These are phyloP conservation scores for Lathyrus tuberosus DNA, from an alignment of 306 rosid genomes.

Conservation along the genomic window DNA sequence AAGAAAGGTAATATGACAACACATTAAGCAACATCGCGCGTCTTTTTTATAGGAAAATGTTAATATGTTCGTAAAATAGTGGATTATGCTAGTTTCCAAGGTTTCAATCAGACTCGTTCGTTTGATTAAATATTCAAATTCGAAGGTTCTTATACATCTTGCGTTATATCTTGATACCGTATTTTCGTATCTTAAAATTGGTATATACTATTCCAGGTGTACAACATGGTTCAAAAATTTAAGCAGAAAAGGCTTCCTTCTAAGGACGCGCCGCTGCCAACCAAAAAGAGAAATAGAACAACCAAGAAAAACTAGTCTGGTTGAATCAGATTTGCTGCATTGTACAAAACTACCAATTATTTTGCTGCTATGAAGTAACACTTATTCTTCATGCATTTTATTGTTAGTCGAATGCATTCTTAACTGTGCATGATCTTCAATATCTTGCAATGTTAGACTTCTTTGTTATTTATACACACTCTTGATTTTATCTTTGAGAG, in stretches of 20 bases:
- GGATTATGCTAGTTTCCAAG: background rate
- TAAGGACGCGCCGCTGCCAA: conserved; percentile 12
- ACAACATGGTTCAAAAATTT: conserved; percentile 71
- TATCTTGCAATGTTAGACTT: background rate
- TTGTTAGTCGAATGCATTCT: background rate
- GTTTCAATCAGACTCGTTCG: background rate
- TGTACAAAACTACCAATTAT: background rate
- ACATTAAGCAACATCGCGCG: background rate
- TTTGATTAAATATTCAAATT: conserved; percentile 21
- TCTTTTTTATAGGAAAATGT: background rate
- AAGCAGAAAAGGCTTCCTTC: conserved; percentile 55
- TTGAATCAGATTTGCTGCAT: conserved; percentile 12
- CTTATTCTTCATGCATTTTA: background rate
- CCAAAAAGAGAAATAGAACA: conserved; percentile 54
- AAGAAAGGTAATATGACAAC: conserved; percentile 61
- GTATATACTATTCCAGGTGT: conserved; percentile 58
- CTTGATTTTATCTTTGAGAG: background rate
- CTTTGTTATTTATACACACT: background rate
- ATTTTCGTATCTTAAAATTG: conserved; percentile 7
- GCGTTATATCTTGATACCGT: conserved; percentile 18
- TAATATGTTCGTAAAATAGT: background rate
- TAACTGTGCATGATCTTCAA: background rate
- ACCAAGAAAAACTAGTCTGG: conserved; percentile 36
- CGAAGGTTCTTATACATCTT: conserved; percentile 15
- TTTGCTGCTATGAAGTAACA: conserved; percentile 8